phyloP scores from a whole-genome alignment of 2,329 filamentous ascomycete genomes.

The Penicillium sp. region DNA sequence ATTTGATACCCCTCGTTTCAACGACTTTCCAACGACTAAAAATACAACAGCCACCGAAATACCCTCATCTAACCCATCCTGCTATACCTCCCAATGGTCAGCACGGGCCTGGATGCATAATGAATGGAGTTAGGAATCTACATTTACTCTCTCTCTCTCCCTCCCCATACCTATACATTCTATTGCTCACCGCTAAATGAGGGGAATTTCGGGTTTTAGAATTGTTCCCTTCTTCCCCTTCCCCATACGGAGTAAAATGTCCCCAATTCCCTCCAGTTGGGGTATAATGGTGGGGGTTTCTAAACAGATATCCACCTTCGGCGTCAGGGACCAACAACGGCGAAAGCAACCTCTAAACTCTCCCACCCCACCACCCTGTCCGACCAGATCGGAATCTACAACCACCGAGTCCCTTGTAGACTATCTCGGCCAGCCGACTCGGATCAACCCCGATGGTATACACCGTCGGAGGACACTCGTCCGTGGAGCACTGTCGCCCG shows the following conservation, averaged over 20 bases:
- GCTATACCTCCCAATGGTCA: not conserved
- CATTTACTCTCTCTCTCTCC: not conserved
- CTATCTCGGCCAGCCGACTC: slow-evolving; percentile 10
- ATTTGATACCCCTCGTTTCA: not conserved
- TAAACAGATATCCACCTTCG: slow-evolving; percentile 6
- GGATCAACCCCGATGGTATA: slow-evolving; percentile 19
- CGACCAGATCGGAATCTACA: not conserved
- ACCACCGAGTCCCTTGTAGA: not conserved
- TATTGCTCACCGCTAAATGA: not conserved
- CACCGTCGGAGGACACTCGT: slow-evolving; percentile 33
- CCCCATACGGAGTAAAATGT: not conserved
- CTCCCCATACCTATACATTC: not conserved
- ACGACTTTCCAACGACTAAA: not conserved
- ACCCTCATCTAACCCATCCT: not conserved
- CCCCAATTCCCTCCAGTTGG: not conserved
- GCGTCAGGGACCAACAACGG: slow-evolving; percentile 10
- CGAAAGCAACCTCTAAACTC: not conserved
- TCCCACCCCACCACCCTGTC: not conserved
- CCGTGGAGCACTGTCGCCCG: slow-evolving; percentile 34
- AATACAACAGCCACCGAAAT: not conserved
- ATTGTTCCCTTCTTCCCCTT: not conserved
- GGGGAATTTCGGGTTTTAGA: not conserved
- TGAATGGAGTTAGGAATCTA: not conserved
- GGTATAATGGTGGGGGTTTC: not conserved
- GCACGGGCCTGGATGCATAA: not conserved